These are phyloP conservation scores for Phytophthora podocarpi DNA, from an alignment of 352 stramenopile species.

Conservation along the genomic window DNA sequence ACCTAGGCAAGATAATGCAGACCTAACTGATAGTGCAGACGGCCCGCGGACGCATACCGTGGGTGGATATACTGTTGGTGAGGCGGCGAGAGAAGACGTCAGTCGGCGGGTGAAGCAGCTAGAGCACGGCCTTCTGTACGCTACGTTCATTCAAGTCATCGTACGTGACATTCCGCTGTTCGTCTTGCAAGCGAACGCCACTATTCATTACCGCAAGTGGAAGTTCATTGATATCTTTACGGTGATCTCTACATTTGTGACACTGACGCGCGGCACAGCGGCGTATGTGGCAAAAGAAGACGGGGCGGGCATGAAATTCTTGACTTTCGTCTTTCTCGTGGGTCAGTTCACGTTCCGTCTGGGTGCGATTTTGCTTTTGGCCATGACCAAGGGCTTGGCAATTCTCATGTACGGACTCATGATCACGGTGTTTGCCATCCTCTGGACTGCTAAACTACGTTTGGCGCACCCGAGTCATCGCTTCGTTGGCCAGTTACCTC, in stretches of 20 bases:
- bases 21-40: neutral
- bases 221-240: conserved; percentile 66
- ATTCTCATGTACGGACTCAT: conserved; percentile 43
- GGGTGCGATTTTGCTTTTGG: conserved; percentile 66
- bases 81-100: neutral
- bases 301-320: conserved; percentile 27
- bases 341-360: conserved; percentile 69
- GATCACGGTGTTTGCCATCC: conserved; percentile 45
- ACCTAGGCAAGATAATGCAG: neutral
- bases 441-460: conserved; percentile 36
- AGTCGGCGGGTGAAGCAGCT: conserved; percentile 18
- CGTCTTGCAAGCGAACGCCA: conserved; percentile 75
- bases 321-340: conserved; percentile 52
- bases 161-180: conserved; percentile 78
- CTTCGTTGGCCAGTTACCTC: conserved; percentile 43
- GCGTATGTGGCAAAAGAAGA: conserved; percentile 58
- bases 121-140: conserved; percentile 45
- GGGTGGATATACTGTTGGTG: conserved; percentile 6
- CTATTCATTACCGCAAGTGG: conserved; percentile 85
- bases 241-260: conserved; percentile 55
- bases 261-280: conserved; percentile 48
- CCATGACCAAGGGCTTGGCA: conserved; percentile 57
- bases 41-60: neutral
- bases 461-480: conserved; percentile 45
- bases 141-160: conserved; percentile 68